Percentiles rank a stretch among this genome's conserved stretches.
Evolutionary conservation across 176 grass and related monocot genomes (phyloP).

Genomic region (Cenchrus fungigraminus): DNA sequence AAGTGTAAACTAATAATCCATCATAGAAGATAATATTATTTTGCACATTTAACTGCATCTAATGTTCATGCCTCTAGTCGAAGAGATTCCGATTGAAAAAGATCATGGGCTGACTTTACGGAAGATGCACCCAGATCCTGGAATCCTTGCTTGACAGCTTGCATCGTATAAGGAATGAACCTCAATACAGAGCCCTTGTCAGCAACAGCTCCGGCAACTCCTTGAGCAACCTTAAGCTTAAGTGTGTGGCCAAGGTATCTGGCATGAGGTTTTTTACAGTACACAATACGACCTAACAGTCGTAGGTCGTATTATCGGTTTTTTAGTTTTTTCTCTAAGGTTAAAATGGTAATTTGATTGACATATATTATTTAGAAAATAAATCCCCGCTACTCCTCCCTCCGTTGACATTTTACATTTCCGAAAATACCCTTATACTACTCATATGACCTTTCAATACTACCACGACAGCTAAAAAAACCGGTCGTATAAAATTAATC

Average conservation of each 20-base stretch:
- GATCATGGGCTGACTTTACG: slow-evolving; percentile 66
- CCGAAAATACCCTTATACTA: too few relatives aligned
- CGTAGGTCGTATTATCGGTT: too few relatives aligned
- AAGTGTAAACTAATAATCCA: not conserved
- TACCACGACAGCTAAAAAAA: too few relatives aligned
- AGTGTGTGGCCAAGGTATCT: slow-evolving; percentile 24
- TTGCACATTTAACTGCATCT: not conserved
- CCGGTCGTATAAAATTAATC: too few relatives aligned
- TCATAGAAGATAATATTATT: not conserved
- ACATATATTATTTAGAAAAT: too few relatives aligned
- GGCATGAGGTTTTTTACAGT: too few relatives aligned
- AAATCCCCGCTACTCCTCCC: too few relatives aligned
- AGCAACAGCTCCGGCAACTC: slow-evolving; percentile 78
- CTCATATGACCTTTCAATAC: too few relatives aligned
- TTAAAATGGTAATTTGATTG: too few relatives aligned
- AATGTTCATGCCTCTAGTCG: slow-evolving; percentile 63
- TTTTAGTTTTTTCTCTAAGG: too few relatives aligned
- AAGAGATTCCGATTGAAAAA: slow-evolving; percentile 58
- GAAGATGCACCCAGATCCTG: slow-evolving; percentile 85
- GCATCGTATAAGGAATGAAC: slow-evolving; percentile 86
- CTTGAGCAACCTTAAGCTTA: slow-evolving; percentile 83
- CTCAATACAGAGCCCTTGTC: slow-evolving; percentile 82
- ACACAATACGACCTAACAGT: too few relatives aligned
- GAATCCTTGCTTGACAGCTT: slow-evolving; percentile 88
- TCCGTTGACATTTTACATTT: too few relatives aligned